Conservation (phyloP, 2,329 filamentous ascomycete species). For the Calonectria pteridis region DNA sequence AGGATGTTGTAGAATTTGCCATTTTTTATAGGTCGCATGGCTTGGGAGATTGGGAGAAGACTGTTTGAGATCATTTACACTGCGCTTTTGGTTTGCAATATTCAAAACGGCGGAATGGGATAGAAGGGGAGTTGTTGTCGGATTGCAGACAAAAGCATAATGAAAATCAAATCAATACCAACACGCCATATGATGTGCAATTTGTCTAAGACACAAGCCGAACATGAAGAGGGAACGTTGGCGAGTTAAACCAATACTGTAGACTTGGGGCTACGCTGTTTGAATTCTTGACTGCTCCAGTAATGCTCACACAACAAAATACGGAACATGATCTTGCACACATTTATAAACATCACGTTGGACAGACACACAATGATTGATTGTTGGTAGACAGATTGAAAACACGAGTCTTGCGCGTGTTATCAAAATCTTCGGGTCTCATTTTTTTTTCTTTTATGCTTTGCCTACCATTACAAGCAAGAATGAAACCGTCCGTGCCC, state of each 20-base stretch:
- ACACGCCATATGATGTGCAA: not conserved
- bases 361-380: not conserved
- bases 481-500: conserved; percentile 54
- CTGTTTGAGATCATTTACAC: conserved; percentile 13
- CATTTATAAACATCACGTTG: not conserved
- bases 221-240: not conserved
- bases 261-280: not conserved
- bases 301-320: not conserved
- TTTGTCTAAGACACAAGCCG: not conserved
- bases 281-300: not conserved
- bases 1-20: conserved; percentile 39
- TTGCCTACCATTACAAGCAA: conserved; percentile 55
- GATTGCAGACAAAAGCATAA: conserved; percentile 20
- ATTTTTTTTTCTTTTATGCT: conserved; percentile 51
- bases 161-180: not conserved
- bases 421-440: conserved; percentile 50
- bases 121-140: conserved; percentile 32
- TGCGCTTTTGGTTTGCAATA: conserved; percentile 31
- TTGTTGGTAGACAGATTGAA: conserved; percentile 39
- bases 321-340: not conserved
- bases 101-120: conserved; percentile 28
- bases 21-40: conserved; percentile 41
- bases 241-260: not conserved
- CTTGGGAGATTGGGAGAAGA: conserved; percentile 25
- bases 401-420: conserved; percentile 41